Percentiles rank a stretch among this genome's conserved stretches.
These are phyloP conservation scores for Plasmodium vivax DNA, from an alignment of 169 alveolate species.

Conservation along the genomic window DNA sequence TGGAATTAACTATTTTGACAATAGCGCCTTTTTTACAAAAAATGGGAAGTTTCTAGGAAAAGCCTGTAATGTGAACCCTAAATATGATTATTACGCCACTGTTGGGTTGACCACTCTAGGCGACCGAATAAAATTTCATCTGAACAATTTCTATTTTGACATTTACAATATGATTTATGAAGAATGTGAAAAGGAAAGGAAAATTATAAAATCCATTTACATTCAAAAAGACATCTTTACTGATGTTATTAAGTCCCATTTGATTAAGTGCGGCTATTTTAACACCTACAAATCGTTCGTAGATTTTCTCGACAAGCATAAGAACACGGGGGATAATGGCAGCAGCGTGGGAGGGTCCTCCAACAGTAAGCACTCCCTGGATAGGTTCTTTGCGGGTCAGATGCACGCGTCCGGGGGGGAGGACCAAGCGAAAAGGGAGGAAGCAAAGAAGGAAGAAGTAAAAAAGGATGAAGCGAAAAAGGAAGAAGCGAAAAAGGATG, in stretches of 20 bases:
- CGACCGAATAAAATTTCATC: constrained; percentile 55
- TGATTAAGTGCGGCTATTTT: constrained; percentile 61
- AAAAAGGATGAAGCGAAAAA: not conserved
- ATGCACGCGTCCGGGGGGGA: not conserved
- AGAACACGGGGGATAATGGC: constrained; percentile 34
- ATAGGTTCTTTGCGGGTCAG: constrained; percentile 2
- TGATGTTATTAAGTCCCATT: constrained; percentile 66
- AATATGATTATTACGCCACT: constrained; percentile 74
- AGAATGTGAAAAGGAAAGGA: constrained; percentile 75
- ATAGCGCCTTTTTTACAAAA: constrained; percentile 83
- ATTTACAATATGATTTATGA: constrained; percentile 58
- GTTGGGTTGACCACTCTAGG: constrained; percentile 74
- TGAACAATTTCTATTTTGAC: constrained; percentile 53
- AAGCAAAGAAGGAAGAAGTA: not conserved
- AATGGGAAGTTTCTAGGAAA: constrained; percentile 84
- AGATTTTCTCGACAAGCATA: constrained; percentile 40
- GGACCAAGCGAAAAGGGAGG: not conserved
- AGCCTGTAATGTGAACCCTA: constrained; percentile 54
- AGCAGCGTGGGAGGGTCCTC: constrained; percentile 28
- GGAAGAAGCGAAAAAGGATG: not conserved
- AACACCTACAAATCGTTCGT: constrained; percentile 55
- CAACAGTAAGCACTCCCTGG: constrained; percentile 3
- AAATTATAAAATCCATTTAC: constrained; percentile 55
- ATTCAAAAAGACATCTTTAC: constrained; percentile 66
- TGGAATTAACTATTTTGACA: constrained; percentile 83